These are phyloP conservation scores for Talaromyces sp. DNA, from an alignment of 2,329 filamentous ascomycete species.

Conservation along the genomic window DNA sequence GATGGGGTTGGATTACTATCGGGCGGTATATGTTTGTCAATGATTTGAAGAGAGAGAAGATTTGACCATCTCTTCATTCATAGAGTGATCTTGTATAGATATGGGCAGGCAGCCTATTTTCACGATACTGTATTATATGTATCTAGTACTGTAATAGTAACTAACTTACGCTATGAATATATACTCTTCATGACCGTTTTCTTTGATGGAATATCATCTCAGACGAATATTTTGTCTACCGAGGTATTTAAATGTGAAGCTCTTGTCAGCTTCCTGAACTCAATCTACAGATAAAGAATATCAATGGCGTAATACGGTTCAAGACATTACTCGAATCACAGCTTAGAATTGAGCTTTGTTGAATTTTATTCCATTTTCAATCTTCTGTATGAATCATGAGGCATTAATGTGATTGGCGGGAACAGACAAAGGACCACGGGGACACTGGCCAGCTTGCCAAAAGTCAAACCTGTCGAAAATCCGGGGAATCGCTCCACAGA, in stretches of 20 bases:
- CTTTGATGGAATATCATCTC: too few species aligned
- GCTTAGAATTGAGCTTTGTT: not conserved
- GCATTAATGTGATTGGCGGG: not conserved
- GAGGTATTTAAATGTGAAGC: too few species aligned
- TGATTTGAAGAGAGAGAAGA: constrained; percentile 67
- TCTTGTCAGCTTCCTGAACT: not conserved
- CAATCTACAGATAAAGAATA: not conserved
- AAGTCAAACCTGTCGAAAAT: constrained; percentile 11
- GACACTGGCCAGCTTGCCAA: not conserved
- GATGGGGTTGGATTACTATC: constrained; percentile 89
- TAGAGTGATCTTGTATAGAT: not conserved
- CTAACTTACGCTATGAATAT: not conserved
- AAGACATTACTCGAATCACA: not conserved
- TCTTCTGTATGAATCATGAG: not conserved
- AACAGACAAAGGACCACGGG: too few species aligned
- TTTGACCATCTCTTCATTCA: constrained; percentile 26
- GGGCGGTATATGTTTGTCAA: constrained; percentile 96
- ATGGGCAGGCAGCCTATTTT: not conserved
- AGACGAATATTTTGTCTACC: too few species aligned
- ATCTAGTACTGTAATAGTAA: constrained; percentile 5
- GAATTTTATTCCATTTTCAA: not conserved
- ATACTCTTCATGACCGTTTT: not conserved
- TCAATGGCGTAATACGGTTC: too few species aligned
- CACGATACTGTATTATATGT: not conserved
- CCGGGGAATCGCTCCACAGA: constrained; percentile 13